Evolutionary conservation across 306 rosid genomes (phyloP), one percentile per base, ranked within the genome.

Genomic region (Sicyos baderoa): DNA sequence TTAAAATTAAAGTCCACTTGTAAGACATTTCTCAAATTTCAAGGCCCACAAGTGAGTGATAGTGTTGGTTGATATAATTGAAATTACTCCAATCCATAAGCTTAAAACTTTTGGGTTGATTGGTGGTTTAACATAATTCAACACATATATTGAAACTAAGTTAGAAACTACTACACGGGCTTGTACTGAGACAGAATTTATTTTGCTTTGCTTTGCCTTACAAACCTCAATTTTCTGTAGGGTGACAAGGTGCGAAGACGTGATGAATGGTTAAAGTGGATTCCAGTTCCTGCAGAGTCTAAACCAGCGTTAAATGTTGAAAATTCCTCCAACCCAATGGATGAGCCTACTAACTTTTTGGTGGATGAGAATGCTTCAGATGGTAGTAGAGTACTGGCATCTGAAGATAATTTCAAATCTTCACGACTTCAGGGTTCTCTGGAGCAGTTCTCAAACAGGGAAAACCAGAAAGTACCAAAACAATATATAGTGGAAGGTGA

Each of bases 191-290:
- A n/a, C 14, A 10, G 14, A 7, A 15, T 47, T 23, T 8, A 2
- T 47, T 48, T 2, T 49, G 5, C 37, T 49, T 48, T 37, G 44
- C 42, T 48, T 2, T 49, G 11, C 37, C 25, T 48, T 37, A 7
- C 42, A 66, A 48, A 44, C 44, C 44, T 67, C 52, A 16, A 23
- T 67, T 15, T 69, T 74, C 62, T 68, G 6, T 70, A 93, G 97
- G 97, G 83, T 71, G 84, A 85, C 79, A 90, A 76, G 86, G 82
- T 89, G 67, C 79, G 99, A 85, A 85, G 82, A 68, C 81, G 79
- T 22, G 77, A 84, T 73, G 79, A 77, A 76, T 93, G 99, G 99
- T 76, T 80, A 67, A 93, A 84, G 75, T 93, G 97, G 96, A 75
- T 88, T 77, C 79, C 63, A 65, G 80, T 69, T 74, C 79, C 84